A percentile compares a stretch with the other conserved stretches of the same genome.
These are phyloP conservation scores for Conticribra weissflogii DNA, from an alignment of 108 stramenopile species.

Conservation along the genomic window DNA sequence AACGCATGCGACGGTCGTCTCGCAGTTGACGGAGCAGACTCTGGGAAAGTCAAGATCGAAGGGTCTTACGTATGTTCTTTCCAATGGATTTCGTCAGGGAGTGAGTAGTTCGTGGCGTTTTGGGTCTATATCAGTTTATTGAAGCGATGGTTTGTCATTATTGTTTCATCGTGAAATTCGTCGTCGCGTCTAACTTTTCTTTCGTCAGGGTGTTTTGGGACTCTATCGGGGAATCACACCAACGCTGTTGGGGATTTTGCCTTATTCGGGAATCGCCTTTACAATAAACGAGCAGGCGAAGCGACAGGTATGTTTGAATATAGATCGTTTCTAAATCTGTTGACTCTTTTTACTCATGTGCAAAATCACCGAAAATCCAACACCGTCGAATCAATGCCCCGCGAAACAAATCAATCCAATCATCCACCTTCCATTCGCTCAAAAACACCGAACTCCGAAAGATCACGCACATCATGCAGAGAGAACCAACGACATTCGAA, in stretches of 20 bases:
- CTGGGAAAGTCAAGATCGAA: background rate
- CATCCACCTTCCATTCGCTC: no score
- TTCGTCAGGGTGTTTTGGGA: constrained; percentile 57
- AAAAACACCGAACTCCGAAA: no score
- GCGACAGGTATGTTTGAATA: constrained; percentile 57
- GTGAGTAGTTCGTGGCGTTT: no score
- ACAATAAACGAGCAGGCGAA: constrained; percentile 94
- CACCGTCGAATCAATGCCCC: no score
- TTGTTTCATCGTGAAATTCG: background rate
- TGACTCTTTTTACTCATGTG: background rate
- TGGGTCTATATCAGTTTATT: no score
- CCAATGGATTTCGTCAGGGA: constrained; percentile 14
- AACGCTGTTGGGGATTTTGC: constrained; percentile 93
- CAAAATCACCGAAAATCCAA: background rate
- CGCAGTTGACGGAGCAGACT: background rate
- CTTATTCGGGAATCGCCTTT: constrained; percentile 95
- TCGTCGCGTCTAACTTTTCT: no score
- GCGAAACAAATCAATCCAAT: no score
- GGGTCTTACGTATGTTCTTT: constrained; percentile 30
- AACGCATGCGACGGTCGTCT: background rate
- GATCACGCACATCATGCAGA: constrained; percentile 62
- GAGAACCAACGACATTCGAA: constrained; percentile 87
- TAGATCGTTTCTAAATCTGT: background rate
- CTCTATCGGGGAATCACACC: constrained; percentile 91
- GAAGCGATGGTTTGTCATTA: background rate